Percentiles rank a stretch among this genome's conserved stretches.
phyloP scores from a whole-genome alignment of 2,329 filamentous ascomycete genomes.

The Aquanectria penicillioides region DNA sequence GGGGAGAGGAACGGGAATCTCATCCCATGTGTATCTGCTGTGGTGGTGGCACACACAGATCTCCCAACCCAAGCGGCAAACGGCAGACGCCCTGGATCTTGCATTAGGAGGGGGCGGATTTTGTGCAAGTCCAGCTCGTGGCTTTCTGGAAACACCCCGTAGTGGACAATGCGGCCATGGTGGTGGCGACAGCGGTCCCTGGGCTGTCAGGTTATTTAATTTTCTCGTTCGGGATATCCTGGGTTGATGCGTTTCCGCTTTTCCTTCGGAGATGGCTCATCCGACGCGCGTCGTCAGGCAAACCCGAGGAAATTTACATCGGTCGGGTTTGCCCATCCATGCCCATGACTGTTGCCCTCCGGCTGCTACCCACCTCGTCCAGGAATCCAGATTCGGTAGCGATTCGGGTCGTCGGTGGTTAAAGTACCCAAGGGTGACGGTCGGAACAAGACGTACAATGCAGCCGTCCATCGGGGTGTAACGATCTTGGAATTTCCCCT shows the following conservation, averaged over 20 bases:
- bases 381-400: background rate
- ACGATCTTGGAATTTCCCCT: no score
- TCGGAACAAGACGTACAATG: background rate
- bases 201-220: background rate
- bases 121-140: no score
- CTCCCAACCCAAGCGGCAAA: background rate
- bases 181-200: background rate
- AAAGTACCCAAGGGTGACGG: background rate
- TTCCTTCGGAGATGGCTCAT: constrained; percentile 3
- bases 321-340: no score
- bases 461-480: background rate
- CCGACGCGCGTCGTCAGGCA: constrained; percentile 18
- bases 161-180: background rate
- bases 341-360: no score
- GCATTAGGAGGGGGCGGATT: no score
- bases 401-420: constrained; percentile 7
- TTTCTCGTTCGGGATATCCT: background rate
- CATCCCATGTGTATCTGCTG: background rate
- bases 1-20: background rate
- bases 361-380: no score
- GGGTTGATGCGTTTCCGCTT: constrained; percentile 1
- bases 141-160: no score
- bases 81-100: constrained; percentile 4
- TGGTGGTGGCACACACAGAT: background rate
- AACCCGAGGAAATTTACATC: background rate